Evolutionary conservation across 78 protist genomes (phyloP), one percentile per base, ranked within the genome.

Genomic region (Corallochytrium limacisporum): DNA sequence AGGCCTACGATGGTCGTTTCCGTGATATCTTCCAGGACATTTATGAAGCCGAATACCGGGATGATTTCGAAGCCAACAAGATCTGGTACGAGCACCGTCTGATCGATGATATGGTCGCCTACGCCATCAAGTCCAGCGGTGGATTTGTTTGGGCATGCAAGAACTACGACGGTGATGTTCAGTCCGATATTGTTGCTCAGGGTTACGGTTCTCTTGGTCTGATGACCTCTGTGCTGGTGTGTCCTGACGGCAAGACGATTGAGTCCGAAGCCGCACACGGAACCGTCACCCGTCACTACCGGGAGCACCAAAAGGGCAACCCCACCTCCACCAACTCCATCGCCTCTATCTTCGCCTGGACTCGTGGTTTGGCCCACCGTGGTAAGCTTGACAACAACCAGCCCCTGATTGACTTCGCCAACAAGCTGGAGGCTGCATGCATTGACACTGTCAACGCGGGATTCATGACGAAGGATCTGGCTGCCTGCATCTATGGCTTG

Each of bases 111-210:
- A 83, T 89, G 91, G 96, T 88, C 8, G 96, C 96, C 16, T 56
- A 69, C 32, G 33, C 44, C 50, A 9, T 83, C 29, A 78, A 78
- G 73, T 22, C 51, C n/a, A 31, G 77, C 31, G 96, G 96, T 33
- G 96, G 91, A 39, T 91, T 53, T 71, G 90, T 91, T 35, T 86
- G 92, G 94, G 97, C 97, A 8, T 88, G 93, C 87, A 88, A 88
- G 85, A 91, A 91, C 90, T 88, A 88, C 78, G 97, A 91, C 69
- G 97, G 97, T 26, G 97, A 91, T 60, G 97, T 91, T n/a, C 91
- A 88, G 77, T 80, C 89, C 3, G 96, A 91, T 68, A 46, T 31
- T 29, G 89, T 83, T 22, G 92, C 96, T 15, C 96, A 86, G 33
- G 93, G 96, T 33, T 91, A 35, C 42, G 96, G 96, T 35, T 86